Evolutionary conservation across 495 filamentous ascomycete species (phyloP), one percentile per base, ranked within the genome.

Genomic region (Penicillium chermesinum): DNA sequence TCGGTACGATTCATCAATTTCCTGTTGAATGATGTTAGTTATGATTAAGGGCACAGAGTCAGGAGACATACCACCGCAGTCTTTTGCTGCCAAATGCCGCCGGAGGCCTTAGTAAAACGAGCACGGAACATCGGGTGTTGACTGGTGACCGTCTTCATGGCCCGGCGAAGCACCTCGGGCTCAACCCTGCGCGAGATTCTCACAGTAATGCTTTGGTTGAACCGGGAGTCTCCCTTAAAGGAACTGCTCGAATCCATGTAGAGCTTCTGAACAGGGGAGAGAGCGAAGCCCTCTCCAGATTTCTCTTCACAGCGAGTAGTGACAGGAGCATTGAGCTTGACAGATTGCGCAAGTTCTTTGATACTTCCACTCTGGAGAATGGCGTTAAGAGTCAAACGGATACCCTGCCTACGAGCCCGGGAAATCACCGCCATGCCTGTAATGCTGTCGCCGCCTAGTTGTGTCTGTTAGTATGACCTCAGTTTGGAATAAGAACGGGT

Each of bases 101-200:
- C 49, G 4, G 30, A 39, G 1, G 42, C 41, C 21, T 62, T 67
- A 36, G 46, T 69, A 55, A 86, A 87, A 3, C 85, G 81, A 15
- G 78, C 78, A 32, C 84, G 73, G 41, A 89, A 72, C 84, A 88
- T 88, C 10, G 81, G 70, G 48, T 89, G 86, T 17, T 78, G 81
- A 1, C 64, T 62, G 9, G 86, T 77, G 19, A 87, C 64, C 4
- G 79, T 72, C 38, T 75, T 73, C 20, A 85, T 49, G 1, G 84
- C 82, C 2, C 70, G 66, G 2, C 67, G 58, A 8, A 88, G 48
- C 1, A 76, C 73, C n/a, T 75, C 66, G 0, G 72, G 50, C 7
- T 74, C 63, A 20, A 80, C 69, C 2, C 54, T 59, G 41, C 71
- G 72, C 13, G 73, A 72, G 8, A 88, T 53, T 3, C 77, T 72